These are phyloP conservation scores for Cryptococcus maquisensis DNA, from an alignment of 1,284 basidiomycete species.

Conservation along the genomic window DNA sequence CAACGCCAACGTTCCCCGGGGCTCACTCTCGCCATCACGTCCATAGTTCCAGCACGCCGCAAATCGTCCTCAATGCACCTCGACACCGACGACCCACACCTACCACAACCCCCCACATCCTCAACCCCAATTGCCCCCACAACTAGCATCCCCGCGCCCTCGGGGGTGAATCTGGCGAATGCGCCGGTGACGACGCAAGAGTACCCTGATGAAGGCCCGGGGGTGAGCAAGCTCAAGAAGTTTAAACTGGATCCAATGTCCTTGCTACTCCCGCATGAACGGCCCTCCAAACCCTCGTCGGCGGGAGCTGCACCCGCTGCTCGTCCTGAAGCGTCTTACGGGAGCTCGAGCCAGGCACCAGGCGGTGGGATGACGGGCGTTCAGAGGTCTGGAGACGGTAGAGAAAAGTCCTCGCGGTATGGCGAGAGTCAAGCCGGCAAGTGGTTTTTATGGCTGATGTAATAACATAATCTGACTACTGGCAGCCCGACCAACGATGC, in stretches of 20 bases:
- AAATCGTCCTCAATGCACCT: background rate
- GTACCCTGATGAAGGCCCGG: background rate
- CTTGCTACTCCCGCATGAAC: constrained; percentile 45
- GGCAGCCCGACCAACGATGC: too few species aligned
- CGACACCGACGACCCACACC: background rate
- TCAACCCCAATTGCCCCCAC: background rate
- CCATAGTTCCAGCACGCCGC: background rate
- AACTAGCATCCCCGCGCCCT: background rate
- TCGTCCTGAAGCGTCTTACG: too few species aligned
- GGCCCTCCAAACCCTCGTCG: background rate
- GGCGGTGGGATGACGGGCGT: constrained; percentile 5
- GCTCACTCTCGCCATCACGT: background rate
- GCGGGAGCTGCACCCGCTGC: too few species aligned
- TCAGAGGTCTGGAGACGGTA: too few species aligned
- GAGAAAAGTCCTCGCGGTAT: too few species aligned
- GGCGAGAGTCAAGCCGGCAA: too few species aligned
- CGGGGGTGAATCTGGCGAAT: background rate
- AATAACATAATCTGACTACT: too few species aligned
- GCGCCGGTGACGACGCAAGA: background rate
- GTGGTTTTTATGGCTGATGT: too few species aligned
- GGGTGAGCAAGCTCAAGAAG: constrained; percentile 19
- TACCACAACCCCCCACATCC: background rate
- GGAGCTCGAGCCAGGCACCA: too few species aligned
- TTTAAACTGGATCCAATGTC: constrained; percentile 48
- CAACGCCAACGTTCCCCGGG: too few species aligned